phyloP scores from a whole-genome alignment of 352 stramenopile genomes.

The Phytophthora sp. region DNA sequence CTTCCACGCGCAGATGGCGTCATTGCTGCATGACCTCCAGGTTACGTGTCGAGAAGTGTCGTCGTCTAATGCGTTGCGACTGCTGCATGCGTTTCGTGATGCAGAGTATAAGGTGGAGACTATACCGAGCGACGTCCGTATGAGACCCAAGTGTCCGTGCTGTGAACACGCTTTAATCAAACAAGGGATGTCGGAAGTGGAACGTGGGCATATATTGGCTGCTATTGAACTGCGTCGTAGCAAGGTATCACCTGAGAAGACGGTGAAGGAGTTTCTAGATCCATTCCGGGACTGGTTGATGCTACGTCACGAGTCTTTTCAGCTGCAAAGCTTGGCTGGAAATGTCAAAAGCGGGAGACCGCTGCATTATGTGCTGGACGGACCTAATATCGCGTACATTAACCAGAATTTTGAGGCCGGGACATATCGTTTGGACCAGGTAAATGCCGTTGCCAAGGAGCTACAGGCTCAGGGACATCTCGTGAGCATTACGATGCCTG shows the following conservation, averaged over 20 bases:
- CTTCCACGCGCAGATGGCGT: slow-evolving; percentile 64
- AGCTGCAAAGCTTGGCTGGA: slow-evolving; percentile 33
- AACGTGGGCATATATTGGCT: slow-evolving; percentile 53
- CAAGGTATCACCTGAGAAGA: slow-evolving; percentile 43
- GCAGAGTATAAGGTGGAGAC: slow-evolving; percentile 41
- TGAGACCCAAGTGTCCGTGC: slow-evolving; percentile 44
- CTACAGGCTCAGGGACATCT: slow-evolving; percentile 80
- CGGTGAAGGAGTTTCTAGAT: slow-evolving; percentile 61
- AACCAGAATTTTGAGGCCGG: slow-evolving; percentile 95
- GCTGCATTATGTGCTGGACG: slow-evolving; percentile 93
- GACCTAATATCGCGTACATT: slow-evolving; percentile 98
- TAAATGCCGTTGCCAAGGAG: slow-evolving; percentile 91
- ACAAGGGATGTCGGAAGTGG: slow-evolving; percentile 40
- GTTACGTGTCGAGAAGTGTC: slow-evolving; percentile 66
- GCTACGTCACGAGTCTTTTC: slow-evolving; percentile 37
- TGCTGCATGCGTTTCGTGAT: slow-evolving; percentile 51
- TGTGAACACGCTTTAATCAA: slow-evolving; percentile 58
- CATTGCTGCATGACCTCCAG: slow-evolving; percentile 62
- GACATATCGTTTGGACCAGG: slow-evolving; percentile 95
- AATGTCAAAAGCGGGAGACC: slow-evolving; percentile 25
- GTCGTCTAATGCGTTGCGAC: slow-evolving; percentile 43
- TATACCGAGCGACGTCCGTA: slow-evolving; percentile 49
- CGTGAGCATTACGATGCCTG: slow-evolving; percentile 82
- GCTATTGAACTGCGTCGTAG: slow-evolving; percentile 66
- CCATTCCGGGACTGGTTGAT: slow-evolving; percentile 78